Percentiles rank a stretch among this genome's conserved stretches.
Conservation (phyloP, 495 filamentous ascomycete species). For the Xylaria intraflava region DNA sequence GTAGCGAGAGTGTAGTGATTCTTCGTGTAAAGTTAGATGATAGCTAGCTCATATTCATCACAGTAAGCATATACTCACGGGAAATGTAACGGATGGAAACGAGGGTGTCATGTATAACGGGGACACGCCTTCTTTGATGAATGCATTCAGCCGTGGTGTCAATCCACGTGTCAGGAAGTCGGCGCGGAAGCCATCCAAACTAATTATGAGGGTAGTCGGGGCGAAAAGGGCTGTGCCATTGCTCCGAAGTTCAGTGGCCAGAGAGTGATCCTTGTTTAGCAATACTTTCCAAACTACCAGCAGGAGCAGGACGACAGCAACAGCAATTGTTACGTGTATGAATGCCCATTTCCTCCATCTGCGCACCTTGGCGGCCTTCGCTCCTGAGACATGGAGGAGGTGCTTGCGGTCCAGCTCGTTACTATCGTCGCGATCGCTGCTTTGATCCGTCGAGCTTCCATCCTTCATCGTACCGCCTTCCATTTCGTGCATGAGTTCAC, state of each 20-base stretch:
- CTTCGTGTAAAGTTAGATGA: constrained; percentile 8
- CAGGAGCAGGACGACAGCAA: constrained; percentile 46
- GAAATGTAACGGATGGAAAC: constrained; percentile 96
- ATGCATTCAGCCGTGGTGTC: constrained; percentile 72
- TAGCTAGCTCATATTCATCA: background rate
- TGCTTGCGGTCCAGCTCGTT: constrained; percentile 46
- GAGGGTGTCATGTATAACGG: constrained; percentile 86
- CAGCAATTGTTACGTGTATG: constrained; percentile 45
- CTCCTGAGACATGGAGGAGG: constrained; percentile 36
- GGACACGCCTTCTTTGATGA: constrained; percentile 78
- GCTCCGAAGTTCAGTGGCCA: constrained; percentile 38
- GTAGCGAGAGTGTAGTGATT: constrained; percentile 96
- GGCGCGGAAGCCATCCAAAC: constrained; percentile 93
- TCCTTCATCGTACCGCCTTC: constrained; percentile 71
- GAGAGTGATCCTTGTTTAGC: constrained; percentile 24
- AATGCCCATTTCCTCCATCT: constrained; percentile 47
- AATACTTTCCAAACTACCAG: constrained; percentile 46
- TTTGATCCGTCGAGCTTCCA: constrained; percentile 48
- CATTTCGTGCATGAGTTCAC: constrained; percentile 81
- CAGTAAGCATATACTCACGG: constrained; percentile 28
- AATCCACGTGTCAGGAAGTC: constrained; percentile 81
- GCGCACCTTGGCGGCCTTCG: constrained; percentile 36
- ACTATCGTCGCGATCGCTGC: constrained; percentile 49
- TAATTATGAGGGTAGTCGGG: constrained; percentile 89
- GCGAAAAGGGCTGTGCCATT: constrained; percentile 83